Conservation (phyloP, 2,329 filamentous ascomycete species). For the Boeremia exigua region DNA sequence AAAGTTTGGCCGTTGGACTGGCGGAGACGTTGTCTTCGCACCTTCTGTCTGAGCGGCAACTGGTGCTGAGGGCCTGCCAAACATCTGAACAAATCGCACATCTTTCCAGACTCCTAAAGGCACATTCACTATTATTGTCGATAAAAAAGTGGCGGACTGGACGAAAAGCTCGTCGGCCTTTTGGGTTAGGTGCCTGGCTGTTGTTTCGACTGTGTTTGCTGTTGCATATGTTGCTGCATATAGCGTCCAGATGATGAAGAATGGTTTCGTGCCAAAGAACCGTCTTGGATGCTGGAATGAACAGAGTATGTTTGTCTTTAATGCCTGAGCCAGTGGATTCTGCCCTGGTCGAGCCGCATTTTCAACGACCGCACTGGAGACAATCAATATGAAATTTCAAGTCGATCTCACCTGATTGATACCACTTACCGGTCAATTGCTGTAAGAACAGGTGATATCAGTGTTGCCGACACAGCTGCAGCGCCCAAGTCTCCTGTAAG, state of each 20-base stretch:
- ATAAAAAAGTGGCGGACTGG: slow-evolving; percentile 32
- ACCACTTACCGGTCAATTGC: slow-evolving; percentile 36
- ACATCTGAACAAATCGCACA: slow-evolving; percentile 37
- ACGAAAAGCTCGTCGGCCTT: slow-evolving; percentile 22
- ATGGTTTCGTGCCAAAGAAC: slow-evolving; percentile 36
- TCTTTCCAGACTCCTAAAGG: slow-evolving; percentile 39
- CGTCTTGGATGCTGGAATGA: slow-evolving; percentile 29
- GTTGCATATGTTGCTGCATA: slow-evolving; percentile 38
- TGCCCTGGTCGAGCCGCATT: slow-evolving; percentile 27
- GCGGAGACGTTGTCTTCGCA: neutral
- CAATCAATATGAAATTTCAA: neutral
- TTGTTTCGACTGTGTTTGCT: slow-evolving; percentile 33
- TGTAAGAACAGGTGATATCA: slow-evolving; percentile 34
- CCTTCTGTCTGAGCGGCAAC: slow-evolving; percentile 1
- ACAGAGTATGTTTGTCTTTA: slow-evolving; percentile 27
- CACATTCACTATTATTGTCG: slow-evolving; percentile 36
- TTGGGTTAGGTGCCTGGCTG: slow-evolving; percentile 17
- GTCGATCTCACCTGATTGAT: neutral
- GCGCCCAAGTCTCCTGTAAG: slow-evolving; percentile 34
- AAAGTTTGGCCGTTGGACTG: slow-evolving; percentile 16
- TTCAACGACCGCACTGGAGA: slow-evolving; percentile 35
- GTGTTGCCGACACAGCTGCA: slow-evolving; percentile 32
- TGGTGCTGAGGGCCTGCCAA: slow-evolving; percentile 18
- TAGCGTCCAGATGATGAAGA: slow-evolving; percentile 37
- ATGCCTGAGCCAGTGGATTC: slow-evolving; percentile 20